Conservation (phyloP, 306 rosid genomes). For the Trichosanthes truncata region DNA sequence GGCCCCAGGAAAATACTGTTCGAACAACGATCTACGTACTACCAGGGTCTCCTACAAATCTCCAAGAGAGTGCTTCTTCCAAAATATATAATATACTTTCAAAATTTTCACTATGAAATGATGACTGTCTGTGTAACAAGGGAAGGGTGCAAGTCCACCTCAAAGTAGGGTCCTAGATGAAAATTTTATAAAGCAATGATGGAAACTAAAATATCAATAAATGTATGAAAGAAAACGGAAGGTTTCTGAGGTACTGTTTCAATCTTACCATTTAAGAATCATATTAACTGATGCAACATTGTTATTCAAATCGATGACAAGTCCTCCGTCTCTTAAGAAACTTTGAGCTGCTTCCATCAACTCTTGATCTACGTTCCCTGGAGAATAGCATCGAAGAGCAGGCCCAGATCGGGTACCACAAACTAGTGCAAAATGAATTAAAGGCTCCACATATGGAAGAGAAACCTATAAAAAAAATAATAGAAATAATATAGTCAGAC, state of each 20-base stretch:
- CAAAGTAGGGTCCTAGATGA: background rate
- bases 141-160: background rate
- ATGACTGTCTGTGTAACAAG: background rate
- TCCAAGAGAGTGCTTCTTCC: background rate
- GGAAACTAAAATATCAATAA: background rate
- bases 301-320: constrained; percentile 37
- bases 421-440: constrained; percentile 71
- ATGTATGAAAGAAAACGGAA: background rate
- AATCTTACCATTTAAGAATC: constrained; percentile 81
- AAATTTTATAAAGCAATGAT: background rate
- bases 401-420: constrained; percentile 79
- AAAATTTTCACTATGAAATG: background rate
- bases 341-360: constrained; percentile 57
- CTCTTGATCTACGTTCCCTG: constrained; percentile 62
- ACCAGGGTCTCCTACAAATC: background rate
- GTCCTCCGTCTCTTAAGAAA: constrained; percentile 63
- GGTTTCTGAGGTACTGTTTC: background rate
- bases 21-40: background rate
- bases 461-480: constrained; percentile 41
- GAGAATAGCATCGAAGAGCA: constrained; percentile 66
- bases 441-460: constrained; percentile 82
- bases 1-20: background rate
- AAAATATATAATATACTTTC: background rate
- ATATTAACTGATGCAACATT: constrained; percentile 43
- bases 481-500: background rate